Percentiles rank a stretch among this genome's conserved stretches.
These are phyloP conservation scores for Aspergillus ochraceoroseus DNA, from an alignment of 2,329 filamentous ascomycete genomes.

Conservation along the genomic window DNA sequence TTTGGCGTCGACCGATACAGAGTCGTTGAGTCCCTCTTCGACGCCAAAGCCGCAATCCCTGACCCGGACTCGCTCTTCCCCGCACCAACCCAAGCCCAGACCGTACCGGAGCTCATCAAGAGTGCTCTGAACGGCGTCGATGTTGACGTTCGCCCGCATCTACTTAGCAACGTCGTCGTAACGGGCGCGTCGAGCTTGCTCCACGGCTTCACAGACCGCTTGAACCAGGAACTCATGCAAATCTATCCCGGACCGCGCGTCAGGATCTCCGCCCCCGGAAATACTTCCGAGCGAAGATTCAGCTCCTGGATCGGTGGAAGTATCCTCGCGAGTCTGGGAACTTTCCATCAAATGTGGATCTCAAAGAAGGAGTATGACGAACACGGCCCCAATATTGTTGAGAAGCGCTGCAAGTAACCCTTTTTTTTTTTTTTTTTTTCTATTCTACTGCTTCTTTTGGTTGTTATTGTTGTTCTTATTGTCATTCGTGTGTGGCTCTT, in stretches of 20 bases:
- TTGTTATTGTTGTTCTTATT: not conserved
- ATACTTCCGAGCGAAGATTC: slow-evolving; percentile 83
- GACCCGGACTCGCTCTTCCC: slow-evolving; percentile 45
- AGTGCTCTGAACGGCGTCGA: slow-evolving; percentile 74
- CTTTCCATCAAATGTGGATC: slow-evolving; percentile 99
- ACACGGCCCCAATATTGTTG: slow-evolving; percentile 81
- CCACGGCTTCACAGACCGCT: slow-evolving; percentile 84
- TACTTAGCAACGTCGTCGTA: slow-evolving; percentile 86
- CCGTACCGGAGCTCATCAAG: slow-evolving; percentile 76
- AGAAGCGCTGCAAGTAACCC: slow-evolving; percentile 85
- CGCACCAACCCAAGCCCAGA: slow-evolving; percentile 64
- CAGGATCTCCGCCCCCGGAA: slow-evolving; percentile 79
- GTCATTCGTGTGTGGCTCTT: too few relatives aligned
- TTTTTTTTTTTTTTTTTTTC: slow-evolving; percentile 2
- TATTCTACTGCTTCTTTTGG: not conserved
- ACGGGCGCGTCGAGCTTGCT: slow-evolving; percentile 83
- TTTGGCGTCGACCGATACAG: slow-evolving; percentile 85
- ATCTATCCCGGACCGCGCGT: slow-evolving; percentile 83
- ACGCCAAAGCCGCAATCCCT: slow-evolving; percentile 68
- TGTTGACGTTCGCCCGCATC: slow-evolving; percentile 75
- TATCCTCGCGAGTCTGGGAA: slow-evolving; percentile 89
- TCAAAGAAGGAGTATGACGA: slow-evolving; percentile 96
- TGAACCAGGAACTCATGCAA: slow-evolving; percentile 75
- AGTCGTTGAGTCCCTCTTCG: slow-evolving; percentile 84
- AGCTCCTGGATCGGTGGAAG: slow-evolving; percentile 95